These are phyloP conservation scores for Sphagnum magellanicum DNA, from an alignment of 228 moss, liverwort and hornwort genomes.

Conservation along the genomic window DNA sequence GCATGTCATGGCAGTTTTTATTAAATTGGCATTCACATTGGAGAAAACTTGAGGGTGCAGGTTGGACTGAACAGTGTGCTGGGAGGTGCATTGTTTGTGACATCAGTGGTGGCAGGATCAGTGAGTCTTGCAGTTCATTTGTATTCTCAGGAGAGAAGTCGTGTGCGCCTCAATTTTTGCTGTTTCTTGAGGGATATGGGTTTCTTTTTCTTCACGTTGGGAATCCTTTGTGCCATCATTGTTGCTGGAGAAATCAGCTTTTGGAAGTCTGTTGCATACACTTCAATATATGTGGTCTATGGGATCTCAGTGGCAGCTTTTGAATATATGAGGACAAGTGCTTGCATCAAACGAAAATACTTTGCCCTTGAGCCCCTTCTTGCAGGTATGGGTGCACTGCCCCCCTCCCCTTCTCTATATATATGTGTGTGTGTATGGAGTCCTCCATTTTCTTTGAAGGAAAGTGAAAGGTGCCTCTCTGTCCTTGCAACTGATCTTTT, in stretches of 20 bases:
- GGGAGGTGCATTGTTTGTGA: slow-evolving; percentile 92
- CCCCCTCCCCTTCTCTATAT: neutral
- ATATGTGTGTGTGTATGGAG: neutral
- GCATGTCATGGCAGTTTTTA: neutral
- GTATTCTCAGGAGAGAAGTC: slow-evolving; percentile 8
- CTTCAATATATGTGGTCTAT: slow-evolving; percentile 73
- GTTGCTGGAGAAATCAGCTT: slow-evolving; percentile 58
- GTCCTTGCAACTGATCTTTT: neutral
- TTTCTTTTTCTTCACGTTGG: slow-evolving; percentile 69
- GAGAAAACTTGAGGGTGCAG: slow-evolving; percentile 9
- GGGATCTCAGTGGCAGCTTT: slow-evolving; percentile 66
- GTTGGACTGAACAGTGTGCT: slow-evolving; percentile 91
- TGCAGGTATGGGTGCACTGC: slow-evolving; percentile 12
- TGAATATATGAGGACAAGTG: slow-evolving; percentile 55
- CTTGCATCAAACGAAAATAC: slow-evolving; percentile 31
- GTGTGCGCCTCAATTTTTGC: slow-evolving; percentile 46
- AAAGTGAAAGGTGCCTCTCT: neutral
- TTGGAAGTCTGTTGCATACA: slow-evolving; percentile 54
- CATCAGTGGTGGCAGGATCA: slow-evolving; percentile 90
- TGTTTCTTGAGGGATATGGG: slow-evolving; percentile 84
- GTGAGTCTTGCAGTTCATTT: slow-evolving; percentile 77
- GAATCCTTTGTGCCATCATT: slow-evolving; percentile 57
- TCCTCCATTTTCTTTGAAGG: neutral
- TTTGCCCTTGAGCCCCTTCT: slow-evolving; percentile 50
- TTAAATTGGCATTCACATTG: neutral